Evolutionary conservation across 2,329 filamentous ascomycete genomes (phyloP).

Genomic region (Claviceps sp.): DNA sequence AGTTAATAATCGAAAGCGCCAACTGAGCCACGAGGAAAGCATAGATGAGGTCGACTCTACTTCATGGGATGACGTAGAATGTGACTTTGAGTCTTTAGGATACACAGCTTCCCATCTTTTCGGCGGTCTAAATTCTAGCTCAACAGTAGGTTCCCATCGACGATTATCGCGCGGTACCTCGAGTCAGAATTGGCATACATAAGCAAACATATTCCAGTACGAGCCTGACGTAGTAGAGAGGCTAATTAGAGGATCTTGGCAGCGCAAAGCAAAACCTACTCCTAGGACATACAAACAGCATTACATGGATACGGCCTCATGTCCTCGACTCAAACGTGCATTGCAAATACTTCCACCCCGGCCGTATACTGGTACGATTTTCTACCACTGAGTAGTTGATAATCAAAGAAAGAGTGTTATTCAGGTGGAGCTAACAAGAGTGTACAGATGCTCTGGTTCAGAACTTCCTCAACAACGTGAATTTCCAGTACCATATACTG

Average conservation of each 20-base stretch:
- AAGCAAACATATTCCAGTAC: background rate
- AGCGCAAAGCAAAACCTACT: conserved; percentile 9
- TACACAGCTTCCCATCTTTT: conserved; percentile 22
- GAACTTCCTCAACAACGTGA: conserved; percentile 24
- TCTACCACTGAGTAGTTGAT: background rate
- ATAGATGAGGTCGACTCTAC: conserved; percentile 10
- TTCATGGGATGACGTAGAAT: conserved; percentile 13
- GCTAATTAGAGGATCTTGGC: background rate
- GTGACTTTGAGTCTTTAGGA: conserved; percentile 21
- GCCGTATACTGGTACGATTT: conserved; percentile 19
- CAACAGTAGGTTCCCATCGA: background rate
- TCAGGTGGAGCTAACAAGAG: background rate
- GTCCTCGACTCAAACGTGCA: conserved; percentile 19
- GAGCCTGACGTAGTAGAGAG: background rate
- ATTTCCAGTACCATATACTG: conserved; percentile 26
- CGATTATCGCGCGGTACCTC: background rate
- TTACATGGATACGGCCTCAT: conserved; percentile 9
- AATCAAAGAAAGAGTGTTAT: too few species aligned
- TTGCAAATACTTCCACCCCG: conserved; percentile 19
- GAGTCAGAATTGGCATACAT: background rate
- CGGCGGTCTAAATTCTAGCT: conserved; percentile 10
- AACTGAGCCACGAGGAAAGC: conserved; percentile 9
- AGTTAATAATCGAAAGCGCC: conserved; percentile 13
- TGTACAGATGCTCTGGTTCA: conserved; percentile 21
- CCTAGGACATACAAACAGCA: conserved; percentile 11